Evolutionary conservation across 805 yeast genomes (phyloP).

Genomic region (Saccharomycopsis vini): DNA sequence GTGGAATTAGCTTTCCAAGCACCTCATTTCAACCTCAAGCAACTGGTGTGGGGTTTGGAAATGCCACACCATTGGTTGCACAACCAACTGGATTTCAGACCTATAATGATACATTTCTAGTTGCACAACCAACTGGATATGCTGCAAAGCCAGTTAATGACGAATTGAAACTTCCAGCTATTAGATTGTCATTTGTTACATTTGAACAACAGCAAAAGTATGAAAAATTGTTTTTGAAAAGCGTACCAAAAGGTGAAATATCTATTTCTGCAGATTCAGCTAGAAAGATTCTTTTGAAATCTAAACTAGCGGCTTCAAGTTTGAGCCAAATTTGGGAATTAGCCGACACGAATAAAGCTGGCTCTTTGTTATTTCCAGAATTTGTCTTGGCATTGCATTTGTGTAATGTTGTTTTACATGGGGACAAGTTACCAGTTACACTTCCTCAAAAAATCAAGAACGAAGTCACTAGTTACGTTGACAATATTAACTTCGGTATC

Average conservation of each 20-base stretch:
- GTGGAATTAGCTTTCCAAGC: constrained; percentile 14
- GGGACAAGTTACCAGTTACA: constrained; percentile 65
- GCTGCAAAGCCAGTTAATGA: constrained; percentile 41
- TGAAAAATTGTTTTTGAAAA: constrained; percentile 73
- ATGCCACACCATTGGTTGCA: constrained; percentile 22
- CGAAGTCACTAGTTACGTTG: constrained; percentile 85
- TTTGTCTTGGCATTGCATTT: constrained; percentile 87
- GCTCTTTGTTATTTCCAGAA: constrained; percentile 83
- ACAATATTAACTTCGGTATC: constrained; percentile 73
- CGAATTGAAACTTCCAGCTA: constrained; percentile 58
- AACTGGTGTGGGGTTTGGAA: constrained; percentile 26
- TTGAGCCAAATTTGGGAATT: constrained; percentile 85
- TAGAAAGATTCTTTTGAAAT: constrained; percentile 67
- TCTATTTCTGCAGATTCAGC: constrained; percentile 64
- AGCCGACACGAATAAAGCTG: constrained; percentile 82
- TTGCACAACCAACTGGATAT: constrained; percentile 34
- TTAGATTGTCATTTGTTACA: constrained; percentile 76
- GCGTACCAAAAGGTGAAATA: constrained; percentile 48
- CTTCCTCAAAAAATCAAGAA: constrained; percentile 67
- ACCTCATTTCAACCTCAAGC: constrained; percentile 23
- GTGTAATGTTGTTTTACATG: constrained; percentile 68
- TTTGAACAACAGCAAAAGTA: constrained; percentile 80
- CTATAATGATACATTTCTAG: constrained; percentile 22
- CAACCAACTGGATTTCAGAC: constrained; percentile 26
- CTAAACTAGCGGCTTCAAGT: constrained; percentile 64